Conservation (phyloP, 73 alveolate genomes). For the Tetrahymena thermophila region DNA sequence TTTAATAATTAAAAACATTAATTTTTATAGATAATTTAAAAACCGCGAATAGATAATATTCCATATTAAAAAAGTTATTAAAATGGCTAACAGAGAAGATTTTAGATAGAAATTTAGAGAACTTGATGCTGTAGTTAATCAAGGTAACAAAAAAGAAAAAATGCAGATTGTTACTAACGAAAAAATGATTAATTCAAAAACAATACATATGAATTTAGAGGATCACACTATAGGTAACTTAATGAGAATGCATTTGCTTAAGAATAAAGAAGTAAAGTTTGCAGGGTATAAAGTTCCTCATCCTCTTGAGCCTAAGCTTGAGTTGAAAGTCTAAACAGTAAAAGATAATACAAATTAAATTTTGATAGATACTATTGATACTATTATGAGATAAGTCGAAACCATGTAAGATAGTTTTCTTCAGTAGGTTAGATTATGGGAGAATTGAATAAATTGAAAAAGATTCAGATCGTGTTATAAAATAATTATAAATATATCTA, state of each 20-base stretch:
- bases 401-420: background rate
- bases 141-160: background rate
- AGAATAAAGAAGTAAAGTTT: slow-evolving; percentile 75
- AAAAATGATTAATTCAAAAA: slow-evolving; percentile 42
- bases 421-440: background rate
- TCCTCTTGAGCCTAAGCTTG: slow-evolving; percentile 80
- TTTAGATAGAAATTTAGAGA: background rate
- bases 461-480: too few species aligned
- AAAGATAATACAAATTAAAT: slow-evolving; percentile 38
- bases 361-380: slow-evolving; percentile 1
- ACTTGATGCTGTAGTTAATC: background rate
- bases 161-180: background rate
- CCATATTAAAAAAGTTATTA: background rate
- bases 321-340: slow-evolving; percentile 73
- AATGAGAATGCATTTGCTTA: slow-evolving; percentile 76
- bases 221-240: slow-evolving; percentile 92
- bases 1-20: background rate
- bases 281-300: slow-evolving; percentile 95
- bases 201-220: slow-evolving; percentile 67
- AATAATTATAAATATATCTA: too few species aligned
- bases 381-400: background rate
- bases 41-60: background rate
- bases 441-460: background rate
- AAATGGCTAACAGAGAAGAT: background rate
- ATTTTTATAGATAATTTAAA: background rate